Base-by-base conservation (phyloP, 768 basidiomycete species). In the Mycena floridula region DNA sequence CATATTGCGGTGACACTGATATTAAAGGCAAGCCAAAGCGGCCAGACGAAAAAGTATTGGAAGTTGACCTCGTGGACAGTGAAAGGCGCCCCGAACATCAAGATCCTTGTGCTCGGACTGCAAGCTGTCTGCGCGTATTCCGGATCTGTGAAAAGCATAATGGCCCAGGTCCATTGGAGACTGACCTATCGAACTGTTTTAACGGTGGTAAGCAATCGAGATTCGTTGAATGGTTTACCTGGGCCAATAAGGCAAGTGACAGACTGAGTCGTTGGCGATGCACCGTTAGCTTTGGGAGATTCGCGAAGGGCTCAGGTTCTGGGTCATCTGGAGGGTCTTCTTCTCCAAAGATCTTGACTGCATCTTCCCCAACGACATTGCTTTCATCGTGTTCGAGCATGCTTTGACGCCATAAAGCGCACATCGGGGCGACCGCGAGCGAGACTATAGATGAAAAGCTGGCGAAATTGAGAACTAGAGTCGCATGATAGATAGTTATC, bases 401-500 rank as follows among this genome's bases (percentile, higher is more conserved):
- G 16, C 3, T 23, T 22, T 47, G 6, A 8, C 48, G 23, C 48
- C 48, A 49, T 16, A 49, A 15, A 4, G 27, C 30, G 28, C 48
- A 49, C 20, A 46, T n/a, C 16, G 48, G 48, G 15, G 48, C 48
- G n/a, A 46, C 48, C 7, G 48, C 48, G 3, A 49, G 46, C 12
- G 45, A 32, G 3, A 43, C 37, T 13, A 49, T 4, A 2, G 48
- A 37, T n/a, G 48, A 49, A 7, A 49, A 37, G 5, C 45, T 49
- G 3, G 48, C 48, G 26, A 49, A 49, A 39, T 48, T 49, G 23
- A 49, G 45, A 2, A 47, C 46, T 13, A 46, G 46, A 28, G 32
- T 40, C 15, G 48, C 48, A 36, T 49, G 48, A 37, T 47, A 46
- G 18, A 49, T 20, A 4, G 48, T 49, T n/a, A 49, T 22, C 21